Evolutionary conservation across 495 filamentous ascomycete species (phyloP).

Genomic region (Talaromyces ruber): DNA sequence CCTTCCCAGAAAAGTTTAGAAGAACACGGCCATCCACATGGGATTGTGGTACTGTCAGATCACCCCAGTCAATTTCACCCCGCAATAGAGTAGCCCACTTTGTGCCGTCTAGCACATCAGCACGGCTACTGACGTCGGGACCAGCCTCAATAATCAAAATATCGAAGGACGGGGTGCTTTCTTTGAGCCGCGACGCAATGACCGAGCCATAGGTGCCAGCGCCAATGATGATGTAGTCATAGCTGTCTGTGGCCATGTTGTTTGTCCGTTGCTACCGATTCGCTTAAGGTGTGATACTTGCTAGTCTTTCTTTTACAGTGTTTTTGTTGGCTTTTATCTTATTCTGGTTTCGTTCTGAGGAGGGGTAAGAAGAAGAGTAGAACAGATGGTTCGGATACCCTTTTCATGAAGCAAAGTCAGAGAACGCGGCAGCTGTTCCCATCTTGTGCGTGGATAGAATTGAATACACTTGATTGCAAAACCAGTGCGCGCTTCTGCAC

Average conservation of each 20-base stretch:
- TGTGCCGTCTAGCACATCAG: slow-evolving; percentile 1
- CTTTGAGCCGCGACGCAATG: slow-evolving; percentile 29
- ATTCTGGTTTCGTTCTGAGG: not conserved
- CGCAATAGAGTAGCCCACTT: not conserved
- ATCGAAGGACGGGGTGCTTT: slow-evolving; percentile 19
- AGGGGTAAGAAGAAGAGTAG: not conserved
- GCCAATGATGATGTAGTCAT: slow-evolving; percentile 28
- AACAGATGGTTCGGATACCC: not conserved
- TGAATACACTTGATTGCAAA: no score
- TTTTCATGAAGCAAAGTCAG: no score
- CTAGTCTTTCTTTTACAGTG: not conserved
- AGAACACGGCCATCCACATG: not conserved
- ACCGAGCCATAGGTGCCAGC: slow-evolving; percentile 34
- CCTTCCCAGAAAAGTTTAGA: slow-evolving; percentile 16
- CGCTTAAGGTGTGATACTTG: not conserved
- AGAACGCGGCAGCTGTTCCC: no score
- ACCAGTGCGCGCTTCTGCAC: not conserved
- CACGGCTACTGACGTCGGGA: slow-evolving; percentile 8
- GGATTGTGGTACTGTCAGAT: not conserved
- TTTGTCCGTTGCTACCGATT: not conserved
- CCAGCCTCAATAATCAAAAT: slow-evolving; percentile 49
- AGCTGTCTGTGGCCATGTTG: slow-evolving; percentile 1
- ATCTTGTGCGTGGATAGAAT: no score
- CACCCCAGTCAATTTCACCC: not conserved
- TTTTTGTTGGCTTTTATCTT: not conserved